Percentiles rank a stretch among this genome's conserved stretches.
These are phyloP conservation scores for Solanum gracilifrons DNA, from an alignment of 257 asterid genomes.

Conservation along the genomic window DNA sequence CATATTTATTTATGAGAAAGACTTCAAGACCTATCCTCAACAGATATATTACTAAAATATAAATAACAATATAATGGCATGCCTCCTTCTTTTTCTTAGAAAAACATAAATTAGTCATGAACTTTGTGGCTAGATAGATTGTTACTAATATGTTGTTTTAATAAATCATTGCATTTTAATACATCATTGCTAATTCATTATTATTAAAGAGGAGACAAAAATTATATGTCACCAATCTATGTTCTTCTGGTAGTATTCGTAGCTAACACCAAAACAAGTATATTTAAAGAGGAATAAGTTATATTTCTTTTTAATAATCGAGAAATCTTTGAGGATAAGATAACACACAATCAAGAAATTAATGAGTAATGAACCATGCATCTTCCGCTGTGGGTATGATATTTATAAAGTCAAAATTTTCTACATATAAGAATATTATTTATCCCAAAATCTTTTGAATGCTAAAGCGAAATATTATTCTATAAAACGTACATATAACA, in stretches of 20 bases:
- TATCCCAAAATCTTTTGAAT: neutral
- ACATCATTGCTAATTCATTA: neutral
- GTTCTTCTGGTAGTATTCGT: neutral
- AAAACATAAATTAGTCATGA: neutral
- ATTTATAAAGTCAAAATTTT: neutral
- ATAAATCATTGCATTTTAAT: neutral
- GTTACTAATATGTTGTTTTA: neutral
- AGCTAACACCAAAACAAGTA: neutral
- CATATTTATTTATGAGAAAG: neutral
- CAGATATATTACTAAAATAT: neutral
- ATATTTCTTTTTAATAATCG: neutral
- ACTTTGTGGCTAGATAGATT: neutral
- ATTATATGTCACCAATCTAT: neutral
- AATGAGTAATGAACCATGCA: neutral
- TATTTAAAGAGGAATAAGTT: neutral
- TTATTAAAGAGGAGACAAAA: neutral
- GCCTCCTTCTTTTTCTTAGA: neutral
- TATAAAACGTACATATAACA: too few species aligned
- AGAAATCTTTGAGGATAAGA: neutral
- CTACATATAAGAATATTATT: too few species aligned
- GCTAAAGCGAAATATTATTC: neutral
- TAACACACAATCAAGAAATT: neutral
- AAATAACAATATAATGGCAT: neutral
- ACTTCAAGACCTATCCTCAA: too few species aligned
- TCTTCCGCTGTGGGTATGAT: neutral